phyloP scores from a whole-genome alignment of 75 land plant genomes.

The Ceratopteris richardii region DNA sequence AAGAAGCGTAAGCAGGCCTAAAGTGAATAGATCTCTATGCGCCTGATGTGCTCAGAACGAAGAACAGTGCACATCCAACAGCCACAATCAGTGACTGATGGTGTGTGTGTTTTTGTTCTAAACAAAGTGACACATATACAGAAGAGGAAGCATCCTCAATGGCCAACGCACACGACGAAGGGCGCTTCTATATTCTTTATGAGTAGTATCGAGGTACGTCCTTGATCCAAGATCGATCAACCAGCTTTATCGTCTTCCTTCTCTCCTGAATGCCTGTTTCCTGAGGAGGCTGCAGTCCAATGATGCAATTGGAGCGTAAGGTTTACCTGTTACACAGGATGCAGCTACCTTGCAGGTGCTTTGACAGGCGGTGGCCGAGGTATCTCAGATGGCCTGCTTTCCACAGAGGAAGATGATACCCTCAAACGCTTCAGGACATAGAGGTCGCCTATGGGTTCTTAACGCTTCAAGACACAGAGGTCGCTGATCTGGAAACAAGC shows the following conservation, averaged over 20 bases:
- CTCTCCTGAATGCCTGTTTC: constrained; percentile 73
- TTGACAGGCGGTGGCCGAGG: constrained; percentile 56
- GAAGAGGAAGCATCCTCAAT: too few relatives aligned
- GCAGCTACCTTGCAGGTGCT: constrained; percentile 61
- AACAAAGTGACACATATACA: too few relatives aligned
- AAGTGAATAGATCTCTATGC: too few relatives aligned
- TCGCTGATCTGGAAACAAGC: too few relatives aligned
- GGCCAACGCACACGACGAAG: not conserved
- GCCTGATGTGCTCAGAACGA: too few relatives aligned
- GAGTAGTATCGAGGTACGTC: constrained; percentile 49
- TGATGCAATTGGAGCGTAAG: constrained; percentile 70
- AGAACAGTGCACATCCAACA: too few relatives aligned
- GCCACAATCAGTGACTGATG: too few relatives aligned
- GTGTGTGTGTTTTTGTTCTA: too few relatives aligned
- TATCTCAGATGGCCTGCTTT: constrained; percentile 34
- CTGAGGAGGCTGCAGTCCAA: constrained; percentile 53
- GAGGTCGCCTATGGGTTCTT: too few relatives aligned
- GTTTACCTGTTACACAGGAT: constrained; percentile 68
- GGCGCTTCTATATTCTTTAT: constrained; percentile 66
- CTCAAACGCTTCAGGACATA: too few relatives aligned
- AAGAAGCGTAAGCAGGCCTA: too few relatives aligned
- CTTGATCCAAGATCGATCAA: constrained; percentile 28
- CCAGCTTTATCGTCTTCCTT: constrained; percentile 70
- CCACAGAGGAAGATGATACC: constrained; percentile 47
- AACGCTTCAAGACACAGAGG: too few relatives aligned